phyloP scores from a whole-genome alignment of 805 yeast genomes.

The Kurtzmaniella fragi region DNA sequence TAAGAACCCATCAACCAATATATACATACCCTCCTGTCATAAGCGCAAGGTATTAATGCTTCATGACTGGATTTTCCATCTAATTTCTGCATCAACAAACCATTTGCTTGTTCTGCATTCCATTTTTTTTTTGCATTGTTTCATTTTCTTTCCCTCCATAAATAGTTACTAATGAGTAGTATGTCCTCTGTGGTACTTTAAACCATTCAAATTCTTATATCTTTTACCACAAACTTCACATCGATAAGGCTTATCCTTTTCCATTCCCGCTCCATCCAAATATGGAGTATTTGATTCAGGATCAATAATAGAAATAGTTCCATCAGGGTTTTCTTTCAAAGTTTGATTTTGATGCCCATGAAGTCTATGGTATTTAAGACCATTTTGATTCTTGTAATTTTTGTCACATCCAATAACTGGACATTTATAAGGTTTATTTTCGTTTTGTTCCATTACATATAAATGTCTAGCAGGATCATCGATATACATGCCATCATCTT shows the following conservation, averaged over 20 bases:
- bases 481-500: conserved; percentile 71
- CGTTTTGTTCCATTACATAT: conserved; percentile 87
- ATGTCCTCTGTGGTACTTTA: conserved; percentile 96
- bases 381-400: conserved; percentile 96
- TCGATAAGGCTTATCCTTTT: conserved; percentile 95
- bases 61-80: no score
- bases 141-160: no score
- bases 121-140: no score
- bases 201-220: conserved; percentile 91
- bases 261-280: conserved; percentile 91
- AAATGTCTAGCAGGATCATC: conserved; percentile 96
- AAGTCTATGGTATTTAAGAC: conserved; percentile 87
- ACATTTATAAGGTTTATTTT: conserved; percentile 92
- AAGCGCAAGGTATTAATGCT: no score
- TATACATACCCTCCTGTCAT: no score
- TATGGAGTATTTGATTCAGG: conserved; percentile 87
- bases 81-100: no score
- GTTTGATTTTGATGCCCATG: conserved; percentile 98
- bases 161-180: conserved; percentile 67
- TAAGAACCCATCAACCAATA: no score
- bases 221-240: conserved; percentile 98
- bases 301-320: conserved; percentile 86
- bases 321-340: conserved; percentile 84
- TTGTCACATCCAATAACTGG: conserved; percentile 98
- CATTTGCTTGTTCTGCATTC: no score